Percentiles rank a stretch among this genome's conserved stretches.
Evolutionary conservation across 208 protist species (phyloP).

Genomic region (Porcisia deanei): DNA sequence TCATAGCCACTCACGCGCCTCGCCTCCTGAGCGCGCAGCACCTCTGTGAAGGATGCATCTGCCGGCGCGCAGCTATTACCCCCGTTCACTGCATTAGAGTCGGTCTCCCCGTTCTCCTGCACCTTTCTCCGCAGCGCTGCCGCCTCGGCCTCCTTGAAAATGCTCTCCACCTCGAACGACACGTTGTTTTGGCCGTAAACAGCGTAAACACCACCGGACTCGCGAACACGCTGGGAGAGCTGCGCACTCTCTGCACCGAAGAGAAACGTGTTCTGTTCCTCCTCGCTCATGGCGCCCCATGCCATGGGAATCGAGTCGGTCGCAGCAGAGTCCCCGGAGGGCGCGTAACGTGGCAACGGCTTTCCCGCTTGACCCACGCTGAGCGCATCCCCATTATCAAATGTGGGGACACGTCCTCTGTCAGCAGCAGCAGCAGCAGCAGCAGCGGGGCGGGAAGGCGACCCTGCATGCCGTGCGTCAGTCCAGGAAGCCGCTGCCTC

Average conservation of each 20-base stretch:
- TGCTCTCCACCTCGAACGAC: slow-evolving; percentile 17
- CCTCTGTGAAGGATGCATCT: background rate
- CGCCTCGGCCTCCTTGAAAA: slow-evolving; percentile 3
- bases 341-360: background rate
- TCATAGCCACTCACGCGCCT: slow-evolving; percentile 20
- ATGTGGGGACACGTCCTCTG: background rate
- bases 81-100: background rate
- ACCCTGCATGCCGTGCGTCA: background rate
- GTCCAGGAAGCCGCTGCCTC: slow-evolving; percentile 13
- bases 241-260: slow-evolving; percentile 31
- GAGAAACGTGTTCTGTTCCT: slow-evolving; percentile 40
- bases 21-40: slow-evolving; percentile 19
- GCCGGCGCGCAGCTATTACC: background rate
- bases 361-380: background rate
- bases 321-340: background rate
- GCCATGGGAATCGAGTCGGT: background rate
- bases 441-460: background rate
- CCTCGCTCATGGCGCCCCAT: slow-evolving; percentile 29
- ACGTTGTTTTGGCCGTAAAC: slow-evolving; percentile 20
- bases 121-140: slow-evolving; percentile 1
- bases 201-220: slow-evolving; percentile 25
- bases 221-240: slow-evolving; percentile 13
- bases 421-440: background rate
- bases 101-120: background rate
- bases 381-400: background rate